Conservation (phyloP, 2,329 filamentous ascomycete genomes). For the Cordyceps cateniannulata region DNA sequence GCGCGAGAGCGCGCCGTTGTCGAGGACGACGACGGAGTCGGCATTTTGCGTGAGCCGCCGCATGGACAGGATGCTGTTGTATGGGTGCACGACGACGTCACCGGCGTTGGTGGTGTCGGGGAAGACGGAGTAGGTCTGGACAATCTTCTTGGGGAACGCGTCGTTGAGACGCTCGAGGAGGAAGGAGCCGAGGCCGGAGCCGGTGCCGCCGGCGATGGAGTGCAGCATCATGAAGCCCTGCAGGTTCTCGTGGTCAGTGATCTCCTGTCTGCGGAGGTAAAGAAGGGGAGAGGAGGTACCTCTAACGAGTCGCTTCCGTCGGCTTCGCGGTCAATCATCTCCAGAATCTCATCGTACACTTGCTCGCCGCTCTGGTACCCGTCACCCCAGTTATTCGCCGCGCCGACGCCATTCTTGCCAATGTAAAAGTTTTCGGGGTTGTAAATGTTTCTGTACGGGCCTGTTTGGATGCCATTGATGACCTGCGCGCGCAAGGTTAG, state of each 20-base stretch:
- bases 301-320: slow-evolving; percentile 97
- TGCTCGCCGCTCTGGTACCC: slow-evolving; percentile 89
- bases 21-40: slow-evolving; percentile 93
- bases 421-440: slow-evolving; percentile 99
- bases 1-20: slow-evolving; percentile 87
- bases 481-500: slow-evolving; percentile 40
- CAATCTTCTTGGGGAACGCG: slow-evolving; percentile 96
- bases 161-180: slow-evolving; percentile 94
- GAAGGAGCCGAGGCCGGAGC: slow-evolving; percentile 92
- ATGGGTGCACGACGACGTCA: slow-evolving; percentile 95
- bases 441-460: slow-evolving; percentile 97
- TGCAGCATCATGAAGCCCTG: slow-evolving; percentile 97
- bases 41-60: slow-evolving; percentile 89
- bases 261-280: no score
- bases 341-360: slow-evolving; percentile 94
- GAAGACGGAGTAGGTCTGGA: slow-evolving; percentile 98
- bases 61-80: slow-evolving; percentile 94
- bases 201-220: slow-evolving; percentile 94
- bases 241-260: no score
- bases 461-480: slow-evolving; percentile 85
- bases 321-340: slow-evolving; percentile 98
- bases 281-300: no score
- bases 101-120: slow-evolving; percentile 81
- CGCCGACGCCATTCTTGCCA: slow-evolving; percentile 86
- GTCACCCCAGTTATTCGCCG: slow-evolving; percentile 97